Evolutionary conservation across 495 filamentous ascomycete genomes (phyloP).

Genomic region (Aspergillus nidulans): DNA sequence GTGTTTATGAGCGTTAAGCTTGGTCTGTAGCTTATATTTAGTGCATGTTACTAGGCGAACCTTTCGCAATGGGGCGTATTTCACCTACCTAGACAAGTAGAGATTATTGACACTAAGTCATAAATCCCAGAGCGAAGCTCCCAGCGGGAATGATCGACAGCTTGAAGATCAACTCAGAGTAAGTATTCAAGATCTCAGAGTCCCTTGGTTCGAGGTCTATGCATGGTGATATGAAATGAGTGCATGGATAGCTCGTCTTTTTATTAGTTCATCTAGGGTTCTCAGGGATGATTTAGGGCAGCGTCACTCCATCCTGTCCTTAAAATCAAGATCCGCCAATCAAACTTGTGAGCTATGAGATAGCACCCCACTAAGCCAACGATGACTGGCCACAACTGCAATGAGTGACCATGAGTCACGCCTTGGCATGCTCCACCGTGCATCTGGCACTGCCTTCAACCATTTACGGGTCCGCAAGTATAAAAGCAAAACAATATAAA

Average conservation of each 20-base stretch:
- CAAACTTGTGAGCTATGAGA: not conserved
- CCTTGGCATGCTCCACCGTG: conserved; percentile 5
- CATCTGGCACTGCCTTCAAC: not conserved
- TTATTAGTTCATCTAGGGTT: too few species aligned
- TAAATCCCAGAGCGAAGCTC: too few species aligned
- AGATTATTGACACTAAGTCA: too few species aligned
- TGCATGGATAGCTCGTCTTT: not conserved
- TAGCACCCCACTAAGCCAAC: not conserved
- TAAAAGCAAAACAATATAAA: not conserved
- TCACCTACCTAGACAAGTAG: too few species aligned
- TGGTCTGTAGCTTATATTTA: conserved; percentile 10
- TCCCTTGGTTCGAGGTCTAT: not conserved
- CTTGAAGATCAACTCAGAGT: not conserved
- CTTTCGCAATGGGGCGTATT: too few species aligned
- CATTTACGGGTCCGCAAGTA: not conserved
- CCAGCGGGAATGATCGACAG: too few species aligned
- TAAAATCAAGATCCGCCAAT: not conserved
- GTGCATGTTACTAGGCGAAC: too few species aligned
- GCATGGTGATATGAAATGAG: not conserved
- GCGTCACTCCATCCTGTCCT: not conserved
- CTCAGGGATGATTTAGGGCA: not conserved
- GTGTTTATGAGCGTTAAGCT: conserved; percentile 33
- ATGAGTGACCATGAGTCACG: conserved; percentile 14
- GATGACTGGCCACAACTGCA: not conserved
- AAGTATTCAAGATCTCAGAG: not conserved